phyloP scores from a whole-genome alignment of 1,139 yeast species.

The Geotrichum bryndzae region DNA sequence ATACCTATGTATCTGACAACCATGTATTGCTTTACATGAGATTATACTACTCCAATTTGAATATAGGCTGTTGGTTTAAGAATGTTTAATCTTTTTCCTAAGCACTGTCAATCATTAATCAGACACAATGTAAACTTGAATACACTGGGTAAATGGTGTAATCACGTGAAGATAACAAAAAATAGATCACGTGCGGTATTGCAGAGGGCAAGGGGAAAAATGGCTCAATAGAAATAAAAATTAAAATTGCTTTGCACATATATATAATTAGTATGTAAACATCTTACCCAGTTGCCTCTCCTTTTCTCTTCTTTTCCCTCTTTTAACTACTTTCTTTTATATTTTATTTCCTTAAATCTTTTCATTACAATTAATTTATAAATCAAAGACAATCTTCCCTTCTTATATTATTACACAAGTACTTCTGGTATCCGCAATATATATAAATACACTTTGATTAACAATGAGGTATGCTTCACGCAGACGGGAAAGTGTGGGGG shows the following conservation, averaged over 20 bases:
- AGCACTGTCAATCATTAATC: too few species aligned
- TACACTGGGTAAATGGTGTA: too few species aligned
- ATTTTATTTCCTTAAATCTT: not conserved
- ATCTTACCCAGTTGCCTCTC: not conserved
- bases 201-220: not conserved
- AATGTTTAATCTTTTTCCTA: too few species aligned
- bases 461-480: slow-evolving; percentile 1
- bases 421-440: not conserved
- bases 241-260: not conserved
- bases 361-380: too few species aligned
- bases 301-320: not conserved
- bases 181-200: not conserved
- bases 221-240: too few species aligned
- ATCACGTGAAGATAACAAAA: not conserved
- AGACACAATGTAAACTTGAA: too few species aligned
- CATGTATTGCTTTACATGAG: too few species aligned
- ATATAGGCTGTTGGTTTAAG: too few species aligned
- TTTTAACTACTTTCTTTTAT: not conserved
- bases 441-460: not conserved
- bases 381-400: too few species aligned
- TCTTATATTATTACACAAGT: not conserved
- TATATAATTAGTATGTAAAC: not conserved
- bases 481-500: not conserved
- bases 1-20: too few species aligned
- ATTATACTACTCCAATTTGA: too few species aligned